phyloP scores from a whole-genome alignment of 2,329 filamentous ascomycete species.

The Xylogone sp. region DNA sequence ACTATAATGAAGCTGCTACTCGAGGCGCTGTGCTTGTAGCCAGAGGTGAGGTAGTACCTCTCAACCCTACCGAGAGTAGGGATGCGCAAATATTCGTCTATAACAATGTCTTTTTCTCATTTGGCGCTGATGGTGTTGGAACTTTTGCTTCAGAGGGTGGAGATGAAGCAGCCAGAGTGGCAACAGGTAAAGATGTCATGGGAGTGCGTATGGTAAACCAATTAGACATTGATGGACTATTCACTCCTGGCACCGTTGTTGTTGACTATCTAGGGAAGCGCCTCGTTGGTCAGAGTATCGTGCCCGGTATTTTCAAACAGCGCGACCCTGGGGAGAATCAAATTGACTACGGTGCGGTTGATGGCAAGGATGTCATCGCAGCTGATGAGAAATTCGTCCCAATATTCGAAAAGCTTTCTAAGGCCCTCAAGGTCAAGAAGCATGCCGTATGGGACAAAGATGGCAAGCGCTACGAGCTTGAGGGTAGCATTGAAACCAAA shows the following conservation, averaged over 20 bases:
- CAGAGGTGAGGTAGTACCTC: slow-evolving; percentile 82
- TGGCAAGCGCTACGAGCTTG: slow-evolving; percentile 81
- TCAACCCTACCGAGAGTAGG: slow-evolving; percentile 88
- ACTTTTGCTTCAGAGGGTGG: slow-evolving; percentile 96
- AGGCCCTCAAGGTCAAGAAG: slow-evolving; percentile 85
- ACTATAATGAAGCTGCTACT: slow-evolving; percentile 94
- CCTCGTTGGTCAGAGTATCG: slow-evolving; percentile 95
- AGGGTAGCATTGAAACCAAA: slow-evolving; percentile 97
- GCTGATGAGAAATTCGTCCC: slow-evolving; percentile 81
- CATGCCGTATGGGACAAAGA: slow-evolving; percentile 99
- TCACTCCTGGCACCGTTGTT: slow-evolving; percentile 93
- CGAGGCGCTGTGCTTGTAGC: slow-evolving; percentile 90
- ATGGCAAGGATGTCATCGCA: slow-evolving; percentile 93
- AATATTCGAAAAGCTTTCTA: slow-evolving; percentile 86
- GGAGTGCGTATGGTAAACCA: slow-evolving; percentile 96
- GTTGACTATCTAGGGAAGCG: slow-evolving; percentile 97
- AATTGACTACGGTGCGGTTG: slow-evolving; percentile 97
- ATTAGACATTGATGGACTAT: slow-evolving; percentile 89
- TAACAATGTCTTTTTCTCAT: slow-evolving; percentile 99
- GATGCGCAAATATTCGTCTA: slow-evolving; percentile 99
- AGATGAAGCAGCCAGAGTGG: slow-evolving; percentile 91
- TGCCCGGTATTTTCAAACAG: slow-evolving; percentile 98
- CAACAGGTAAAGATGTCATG: slow-evolving; percentile 93
- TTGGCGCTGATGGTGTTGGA: slow-evolving; percentile 93
- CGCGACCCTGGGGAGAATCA: slow-evolving; percentile 96